These are phyloP conservation scores for Exophiala mesophila DNA, from an alignment of 2,329 filamentous ascomycete species.

Conservation along the genomic window DNA sequence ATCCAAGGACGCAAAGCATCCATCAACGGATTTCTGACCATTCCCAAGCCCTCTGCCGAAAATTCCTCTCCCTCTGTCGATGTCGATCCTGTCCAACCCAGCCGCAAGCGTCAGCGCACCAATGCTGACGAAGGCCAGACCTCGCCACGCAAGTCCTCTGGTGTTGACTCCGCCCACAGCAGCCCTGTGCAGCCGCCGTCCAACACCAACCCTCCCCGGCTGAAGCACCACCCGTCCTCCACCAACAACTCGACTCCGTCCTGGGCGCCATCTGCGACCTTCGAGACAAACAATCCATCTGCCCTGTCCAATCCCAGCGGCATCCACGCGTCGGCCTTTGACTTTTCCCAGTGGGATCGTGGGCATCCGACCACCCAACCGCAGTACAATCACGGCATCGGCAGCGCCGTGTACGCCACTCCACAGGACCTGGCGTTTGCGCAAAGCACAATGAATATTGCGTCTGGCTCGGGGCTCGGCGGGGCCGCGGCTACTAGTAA, in stretches of 20 bases:
- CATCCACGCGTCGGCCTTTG: slow-evolving; percentile 7
- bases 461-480: slow-evolving; percentile 3
- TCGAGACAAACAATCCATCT: slow-evolving; percentile 15
- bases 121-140: slow-evolving; percentile 11
- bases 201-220: background rate
- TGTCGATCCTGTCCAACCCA: slow-evolving; percentile 24
- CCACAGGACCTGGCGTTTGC: slow-evolving; percentile 24
- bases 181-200: slow-evolving; percentile 17
- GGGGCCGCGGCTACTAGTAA: background rate
- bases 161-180: slow-evolving; percentile 13
- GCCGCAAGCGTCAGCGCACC: slow-evolving; percentile 27
- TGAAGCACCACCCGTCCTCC: slow-evolving; percentile 9
- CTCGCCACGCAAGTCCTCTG: slow-evolving; percentile 17
- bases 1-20: slow-evolving; percentile 28
- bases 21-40: slow-evolving; percentile 21
- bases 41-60: slow-evolving; percentile 17
- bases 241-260: slow-evolving; percentile 15
- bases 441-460: slow-evolving; percentile 24
- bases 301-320: slow-evolving; percentile 11
- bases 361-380: slow-evolving; percentile 21
- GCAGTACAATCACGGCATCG: slow-evolving; percentile 15
- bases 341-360: slow-evolving; percentile 22
- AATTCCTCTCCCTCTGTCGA: slow-evolving; percentile 10
- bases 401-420: slow-evolving; percentile 22
- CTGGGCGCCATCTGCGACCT: slow-evolving; percentile 15